phyloP scores from a whole-genome alignment of 2,329 filamentous ascomycete genomes.

The Diaporthe capsici region DNA sequence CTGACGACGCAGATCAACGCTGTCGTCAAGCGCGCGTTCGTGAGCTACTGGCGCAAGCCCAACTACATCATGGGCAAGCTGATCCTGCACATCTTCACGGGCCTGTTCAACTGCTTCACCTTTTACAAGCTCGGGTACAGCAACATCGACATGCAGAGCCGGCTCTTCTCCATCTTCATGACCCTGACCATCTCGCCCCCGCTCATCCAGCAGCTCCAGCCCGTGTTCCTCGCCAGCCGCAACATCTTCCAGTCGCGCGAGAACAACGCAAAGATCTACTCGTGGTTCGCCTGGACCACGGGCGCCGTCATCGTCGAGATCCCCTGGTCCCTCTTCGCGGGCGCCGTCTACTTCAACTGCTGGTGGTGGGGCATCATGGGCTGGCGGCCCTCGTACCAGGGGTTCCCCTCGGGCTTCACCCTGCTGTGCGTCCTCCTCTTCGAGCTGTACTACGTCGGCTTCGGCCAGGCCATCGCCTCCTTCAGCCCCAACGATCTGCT shows the following conservation, averaged over 20 bases:
- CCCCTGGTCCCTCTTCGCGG: conserved; percentile 61
- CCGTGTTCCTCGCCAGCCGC: conserved; percentile 64
- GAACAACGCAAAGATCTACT: conserved; percentile 73
- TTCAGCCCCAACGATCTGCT: conserved; percentile 74
- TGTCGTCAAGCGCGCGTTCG: conserved; percentile 70
- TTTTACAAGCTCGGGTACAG: conserved; percentile 72
- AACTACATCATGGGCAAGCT: conserved; percentile 75
- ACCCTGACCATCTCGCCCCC: conserved; percentile 74
- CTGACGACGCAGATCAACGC: conserved; percentile 65
- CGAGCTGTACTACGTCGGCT: conserved; percentile 72
- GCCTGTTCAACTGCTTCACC: conserved; percentile 72
- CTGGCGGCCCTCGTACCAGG: conserved; percentile 45
- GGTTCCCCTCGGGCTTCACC: conserved; percentile 64
- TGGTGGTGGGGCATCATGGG: conserved; percentile 69
- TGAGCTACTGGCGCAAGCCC: conserved; percentile 75
- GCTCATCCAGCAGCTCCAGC: conserved; percentile 71
- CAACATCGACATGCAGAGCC: conserved; percentile 65
- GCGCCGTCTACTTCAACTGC: conserved; percentile 63
- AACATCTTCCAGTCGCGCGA: conserved; percentile 72
- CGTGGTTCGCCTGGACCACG: conserved; percentile 71
- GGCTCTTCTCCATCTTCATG: conserved; percentile 73
- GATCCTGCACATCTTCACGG: conserved; percentile 66
- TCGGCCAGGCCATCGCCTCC: conserved; percentile 75
- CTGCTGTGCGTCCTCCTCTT: conserved; percentile 71
- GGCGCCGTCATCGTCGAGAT: conserved; percentile 64